Percentiles rank a stretch among this genome's conserved stretches.
These are phyloP conservation scores for Bothriochloa decipiens DNA, from an alignment of 176 grass and related monocot species.

Conservation along the genomic window DNA sequence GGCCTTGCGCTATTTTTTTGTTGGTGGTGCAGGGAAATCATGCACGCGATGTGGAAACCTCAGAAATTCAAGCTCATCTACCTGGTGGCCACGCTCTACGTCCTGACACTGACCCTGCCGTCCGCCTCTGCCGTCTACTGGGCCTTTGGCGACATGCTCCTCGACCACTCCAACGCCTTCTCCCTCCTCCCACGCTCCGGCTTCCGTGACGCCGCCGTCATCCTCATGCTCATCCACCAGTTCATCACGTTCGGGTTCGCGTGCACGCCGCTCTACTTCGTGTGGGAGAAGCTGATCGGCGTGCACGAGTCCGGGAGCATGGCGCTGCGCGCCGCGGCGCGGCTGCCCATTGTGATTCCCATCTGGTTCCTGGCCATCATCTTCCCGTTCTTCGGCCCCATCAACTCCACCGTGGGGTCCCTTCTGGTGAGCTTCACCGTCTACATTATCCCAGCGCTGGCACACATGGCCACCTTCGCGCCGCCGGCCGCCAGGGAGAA, in stretches of 20 bases:
- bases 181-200: slow-evolving; percentile 72
- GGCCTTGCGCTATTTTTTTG: not conserved
- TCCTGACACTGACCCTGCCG: slow-evolving; percentile 87
- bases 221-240: slow-evolving; percentile 94
- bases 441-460: slow-evolving; percentile 85
- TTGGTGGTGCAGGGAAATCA: slow-evolving; percentile 72
- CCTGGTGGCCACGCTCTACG: slow-evolving; percentile 74
- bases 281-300: slow-evolving; percentile 92
- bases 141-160: slow-evolving; percentile 89
- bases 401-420: slow-evolving; percentile 91
- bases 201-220: slow-evolving; percentile 76
- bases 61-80: slow-evolving; percentile 97
- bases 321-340: slow-evolving; percentile 25
- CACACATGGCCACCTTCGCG: slow-evolving; percentile 84
- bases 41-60: slow-evolving; percentile 99
- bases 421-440: slow-evolving; percentile 99
- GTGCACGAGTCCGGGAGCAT: slow-evolving; percentile 39
- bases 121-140: slow-evolving; percentile 93
- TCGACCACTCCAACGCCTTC: slow-evolving; percentile 96
- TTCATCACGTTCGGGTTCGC: slow-evolving; percentile 98
- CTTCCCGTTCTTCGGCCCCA: slow-evolving; percentile 96
- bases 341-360: slow-evolving; percentile 73
- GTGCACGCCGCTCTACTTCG: slow-evolving; percentile 94
- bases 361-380: slow-evolving; percentile 97
- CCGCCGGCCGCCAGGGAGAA: slow-evolving; percentile 78